phyloP scores from a whole-genome alignment of 768 basidiomycete species.

The Mycena alexandri region DNA sequence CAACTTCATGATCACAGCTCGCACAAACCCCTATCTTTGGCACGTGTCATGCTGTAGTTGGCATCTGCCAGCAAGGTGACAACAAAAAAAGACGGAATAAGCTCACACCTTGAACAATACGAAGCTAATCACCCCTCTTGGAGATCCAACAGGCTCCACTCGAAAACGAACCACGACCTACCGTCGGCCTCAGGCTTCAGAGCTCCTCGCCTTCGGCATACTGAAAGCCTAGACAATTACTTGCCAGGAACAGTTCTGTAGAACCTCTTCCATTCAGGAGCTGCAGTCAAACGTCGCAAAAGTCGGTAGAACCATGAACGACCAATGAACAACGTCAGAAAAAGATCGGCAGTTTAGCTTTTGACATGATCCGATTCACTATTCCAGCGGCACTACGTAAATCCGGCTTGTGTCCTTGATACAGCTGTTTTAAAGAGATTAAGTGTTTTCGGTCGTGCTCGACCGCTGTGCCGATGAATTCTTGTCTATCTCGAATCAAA shows the following conservation, averaged over 20 bases:
- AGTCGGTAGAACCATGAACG: no score
- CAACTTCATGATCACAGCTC: no score
- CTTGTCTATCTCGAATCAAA: conserved; percentile 13
- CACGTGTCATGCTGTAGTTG: no score
- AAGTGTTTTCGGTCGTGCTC: conserved; percentile 19
- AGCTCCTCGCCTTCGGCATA: conserved; percentile 11
- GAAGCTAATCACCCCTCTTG: not conserved
- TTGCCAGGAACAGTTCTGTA: conserved; percentile 23
- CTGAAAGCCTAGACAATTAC: conserved; percentile 11
- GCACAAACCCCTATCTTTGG: no score
- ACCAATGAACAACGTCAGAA: no score
- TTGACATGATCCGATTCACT: conserved; percentile 22
- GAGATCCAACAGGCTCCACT: conserved; percentile 7
- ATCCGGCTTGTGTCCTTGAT: conserved; percentile 22
- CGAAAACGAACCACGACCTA: conserved; percentile 8
- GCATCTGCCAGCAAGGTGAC: no score
- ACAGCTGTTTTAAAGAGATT: conserved; percentile 23
- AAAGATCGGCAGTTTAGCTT: conserved; percentile 6
- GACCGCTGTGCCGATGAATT: conserved; percentile 24
- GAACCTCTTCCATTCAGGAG: conserved; percentile 24
- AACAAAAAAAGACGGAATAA: no score
- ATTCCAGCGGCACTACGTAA: conserved; percentile 21
- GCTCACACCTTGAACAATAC: no score
- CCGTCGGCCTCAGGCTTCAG: conserved; percentile 5
- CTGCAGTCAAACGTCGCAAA: not conserved